Conservation (phyloP, 2,329 filamentous ascomycete species). For the Xylariaceae sp. region DNA sequence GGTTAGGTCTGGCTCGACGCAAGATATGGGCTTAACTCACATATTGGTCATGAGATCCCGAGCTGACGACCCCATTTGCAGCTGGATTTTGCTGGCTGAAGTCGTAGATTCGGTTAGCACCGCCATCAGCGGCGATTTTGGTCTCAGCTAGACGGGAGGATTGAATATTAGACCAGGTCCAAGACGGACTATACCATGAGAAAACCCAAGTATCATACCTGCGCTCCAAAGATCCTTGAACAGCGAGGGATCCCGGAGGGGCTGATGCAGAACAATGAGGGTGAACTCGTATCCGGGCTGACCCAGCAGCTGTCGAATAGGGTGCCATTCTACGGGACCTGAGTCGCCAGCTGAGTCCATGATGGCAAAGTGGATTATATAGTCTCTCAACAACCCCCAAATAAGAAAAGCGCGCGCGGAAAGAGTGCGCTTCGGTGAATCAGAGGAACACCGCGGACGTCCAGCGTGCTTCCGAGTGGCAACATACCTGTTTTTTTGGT, state of each 20-base stretch:
- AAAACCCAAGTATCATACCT: constrained; percentile 19
- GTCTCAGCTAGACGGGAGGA: constrained; percentile 48
- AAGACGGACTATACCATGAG: background rate
- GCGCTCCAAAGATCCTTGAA: constrained; percentile 30
- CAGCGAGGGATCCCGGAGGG: constrained; percentile 38
- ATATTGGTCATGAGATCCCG: background rate
- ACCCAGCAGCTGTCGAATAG: constrained; percentile 28
- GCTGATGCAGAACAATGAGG: constrained; percentile 59
- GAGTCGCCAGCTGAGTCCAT: constrained; percentile 13
- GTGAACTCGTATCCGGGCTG: constrained; percentile 38
- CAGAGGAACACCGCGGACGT: too few relatives aligned
- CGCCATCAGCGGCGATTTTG: constrained; percentile 83
- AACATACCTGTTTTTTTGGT: too few relatives aligned
- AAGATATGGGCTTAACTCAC: constrained; percentile 2
- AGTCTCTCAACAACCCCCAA: background rate
- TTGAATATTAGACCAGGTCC: constrained; percentile 20
- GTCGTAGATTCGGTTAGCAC: constrained; percentile 69
- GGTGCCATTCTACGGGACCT: constrained; percentile 33
- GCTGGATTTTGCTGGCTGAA: constrained; percentile 26
- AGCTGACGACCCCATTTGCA: background rate
- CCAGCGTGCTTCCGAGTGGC: background rate
- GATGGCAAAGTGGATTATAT: background rate
- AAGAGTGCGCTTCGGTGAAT: background rate
- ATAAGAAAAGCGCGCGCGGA: background rate
- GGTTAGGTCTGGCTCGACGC: background rate